Base-by-base conservation (phyloP, 306 rosid species). In the Medicago lupulina region DNA sequence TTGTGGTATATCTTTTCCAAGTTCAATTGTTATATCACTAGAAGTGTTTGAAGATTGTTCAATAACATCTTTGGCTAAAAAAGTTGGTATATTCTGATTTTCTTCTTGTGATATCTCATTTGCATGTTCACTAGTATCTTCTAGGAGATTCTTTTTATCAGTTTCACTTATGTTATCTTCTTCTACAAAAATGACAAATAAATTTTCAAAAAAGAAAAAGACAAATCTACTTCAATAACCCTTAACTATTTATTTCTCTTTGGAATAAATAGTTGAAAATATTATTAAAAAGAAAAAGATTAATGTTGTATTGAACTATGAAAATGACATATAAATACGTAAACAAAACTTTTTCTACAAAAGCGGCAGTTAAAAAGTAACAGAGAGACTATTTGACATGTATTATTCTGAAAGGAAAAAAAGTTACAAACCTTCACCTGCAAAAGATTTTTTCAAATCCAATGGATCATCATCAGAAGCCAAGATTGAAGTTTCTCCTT, bases 111-210 rank as follows among this genome's bases (percentile, higher is more conserved):
- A 84, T 23, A 49, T 61, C 5, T 62, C 72, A 34, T 85, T 81
- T 70, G 68, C 73, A 71, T 46, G 67, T 39, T 82, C 73, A 73
- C 14, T 69, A 9, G 73, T 50, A 38, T 72, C 63, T 19, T 82
- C 79, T 43, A 19, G 36, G 19, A 44, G 63, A 59, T 49, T 16
- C 3, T 53, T 76, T 23, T 76, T 60, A 78, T 82, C 73, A 1
- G 44, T 69, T 68, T 73, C 89, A 21, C 74, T 60, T 18, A 36
- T 25, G 80, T 80, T 79, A 40, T 84, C 89, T 71, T 90, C 97
- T 65, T 89, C 98, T 93, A 81, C 82, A 82, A 59, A 59, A 80
- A 55, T 21, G 15, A 40, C 9, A 70, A 62, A 64, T 31, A 58
- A 58, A 55, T 70, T 28, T 3, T 28, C 3, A 43, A 36, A 49